A percentile compares a stretch with the other conserved stretches of the same genome.
Conservation (phyloP, 129 eudicot species). For the Cynara cardunculus region DNA sequence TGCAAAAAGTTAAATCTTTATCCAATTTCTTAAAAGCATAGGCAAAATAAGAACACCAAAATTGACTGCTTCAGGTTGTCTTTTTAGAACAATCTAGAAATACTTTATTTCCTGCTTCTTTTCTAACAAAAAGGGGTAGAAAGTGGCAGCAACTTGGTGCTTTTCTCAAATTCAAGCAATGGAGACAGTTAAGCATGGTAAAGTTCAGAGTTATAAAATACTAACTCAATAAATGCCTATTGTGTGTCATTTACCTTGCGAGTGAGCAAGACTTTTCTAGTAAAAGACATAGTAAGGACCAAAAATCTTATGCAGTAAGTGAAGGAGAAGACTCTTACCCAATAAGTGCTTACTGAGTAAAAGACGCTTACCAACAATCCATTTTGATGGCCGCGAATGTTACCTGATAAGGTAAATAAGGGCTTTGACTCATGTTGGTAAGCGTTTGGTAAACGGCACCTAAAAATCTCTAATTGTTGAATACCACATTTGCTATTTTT, state of each 20-base stretch:
- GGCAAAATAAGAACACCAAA: constrained; percentile 14
- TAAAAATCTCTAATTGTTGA: not conserved
- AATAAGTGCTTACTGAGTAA: too few species aligned
- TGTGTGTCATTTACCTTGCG: too few species aligned
- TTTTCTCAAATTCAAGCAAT: not conserved
- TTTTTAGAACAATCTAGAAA: not conserved
- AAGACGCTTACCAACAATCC: too few species aligned
- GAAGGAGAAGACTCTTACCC: too few species aligned
- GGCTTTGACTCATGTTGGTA: too few species aligned
- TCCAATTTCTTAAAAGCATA: not conserved
- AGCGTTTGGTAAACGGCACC: too few species aligned
- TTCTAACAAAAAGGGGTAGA: not conserved
- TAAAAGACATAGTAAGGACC: too few species aligned
- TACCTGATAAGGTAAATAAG: too few species aligned
- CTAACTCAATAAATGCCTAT: too few species aligned
- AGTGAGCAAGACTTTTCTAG: too few species aligned
- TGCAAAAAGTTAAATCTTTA: not conserved
- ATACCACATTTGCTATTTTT: not conserved
- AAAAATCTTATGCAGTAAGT: too few species aligned
- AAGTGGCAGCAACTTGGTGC: not conserved
- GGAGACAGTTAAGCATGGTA: not conserved
- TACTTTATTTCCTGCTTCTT: not conserved
- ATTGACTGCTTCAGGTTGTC: not conserved
- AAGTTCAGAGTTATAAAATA: not conserved
- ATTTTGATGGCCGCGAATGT: too few species aligned